These are phyloP conservation scores for Malassezia equina DNA, from an alignment of 1,284 basidiomycete species.

Conservation along the genomic window DNA sequence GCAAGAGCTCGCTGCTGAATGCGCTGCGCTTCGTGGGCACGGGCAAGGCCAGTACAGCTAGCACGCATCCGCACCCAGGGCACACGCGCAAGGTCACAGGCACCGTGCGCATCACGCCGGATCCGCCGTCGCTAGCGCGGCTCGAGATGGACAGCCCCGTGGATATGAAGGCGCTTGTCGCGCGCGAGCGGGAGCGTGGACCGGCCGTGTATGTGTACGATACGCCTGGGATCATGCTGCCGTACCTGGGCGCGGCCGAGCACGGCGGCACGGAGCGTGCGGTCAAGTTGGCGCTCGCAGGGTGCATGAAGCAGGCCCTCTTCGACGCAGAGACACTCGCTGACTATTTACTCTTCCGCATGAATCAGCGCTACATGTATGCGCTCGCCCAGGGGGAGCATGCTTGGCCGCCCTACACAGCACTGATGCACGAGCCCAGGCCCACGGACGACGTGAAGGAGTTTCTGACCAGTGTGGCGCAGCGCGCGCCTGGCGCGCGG, in stretches of 20 bases:
- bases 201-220: slow-evolving; percentile 88
- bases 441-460: slow-evolving; percentile 31
- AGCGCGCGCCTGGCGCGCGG: slow-evolving; percentile 35
- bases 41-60: slow-evolving; percentile 73
- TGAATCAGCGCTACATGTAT: slow-evolving; percentile 59
- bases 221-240: slow-evolving; percentile 92
- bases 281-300: slow-evolving; percentile 83
- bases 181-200: slow-evolving; percentile 67
- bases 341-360: slow-evolving; percentile 74
- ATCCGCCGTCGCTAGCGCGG: slow-evolving; percentile 16
- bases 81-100: slow-evolving; percentile 44
- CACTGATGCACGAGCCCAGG: slow-evolving; percentile 3
- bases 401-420: slow-evolving; percentile 14
- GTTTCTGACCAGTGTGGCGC: slow-evolving; percentile 27
- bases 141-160: background rate
- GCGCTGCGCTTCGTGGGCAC: slow-evolving; percentile 80
- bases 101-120: slow-evolving; percentile 41
- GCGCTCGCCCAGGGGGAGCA: background rate
- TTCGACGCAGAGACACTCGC: slow-evolving; percentile 76
- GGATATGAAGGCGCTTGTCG: slow-evolving; percentile 15
- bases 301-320: slow-evolving; percentile 75
- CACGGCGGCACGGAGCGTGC: slow-evolving; percentile 71
- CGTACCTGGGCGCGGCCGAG: slow-evolving; percentile 76
- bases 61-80: slow-evolving; percentile 70
- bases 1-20: slow-evolving; percentile 89